These are phyloP conservation scores for Auricularia cornea DNA, from an alignment of 768 basidiomycete species.

Conservation along the genomic window DNA sequence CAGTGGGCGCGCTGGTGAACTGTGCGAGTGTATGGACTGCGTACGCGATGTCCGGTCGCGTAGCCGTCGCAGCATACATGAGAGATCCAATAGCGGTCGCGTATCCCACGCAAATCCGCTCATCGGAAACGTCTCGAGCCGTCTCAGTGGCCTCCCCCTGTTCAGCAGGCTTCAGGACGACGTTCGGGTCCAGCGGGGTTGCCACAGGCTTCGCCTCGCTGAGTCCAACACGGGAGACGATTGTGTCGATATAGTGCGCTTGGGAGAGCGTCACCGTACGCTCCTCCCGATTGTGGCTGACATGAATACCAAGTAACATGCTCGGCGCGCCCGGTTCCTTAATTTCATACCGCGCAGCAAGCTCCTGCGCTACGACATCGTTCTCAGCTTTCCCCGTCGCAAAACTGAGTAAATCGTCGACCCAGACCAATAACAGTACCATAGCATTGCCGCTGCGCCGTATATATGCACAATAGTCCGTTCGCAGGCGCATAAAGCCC, in stretches of 20 bases:
- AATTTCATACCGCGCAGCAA: conserved; percentile 21
- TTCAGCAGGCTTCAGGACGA: background rate
- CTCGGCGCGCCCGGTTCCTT: conserved; percentile 25
- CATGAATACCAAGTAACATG: conserved; percentile 30
- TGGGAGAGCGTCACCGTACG: conserved; percentile 6
- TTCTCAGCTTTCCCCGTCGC: conserved; percentile 2
- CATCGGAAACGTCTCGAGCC: too few species aligned
- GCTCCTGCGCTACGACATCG: conserved; percentile 6
- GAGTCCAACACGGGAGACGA: conserved; percentile 7
- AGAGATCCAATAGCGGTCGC: conserved; percentile 19
- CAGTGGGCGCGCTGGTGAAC: conserved; percentile 16
- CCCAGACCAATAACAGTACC: conserved; percentile 20
- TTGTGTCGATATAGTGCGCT: conserved; percentile 5
- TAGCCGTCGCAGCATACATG: conserved; percentile 20
- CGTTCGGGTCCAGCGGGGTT: conserved; percentile 12
- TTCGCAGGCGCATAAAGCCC: conserved; percentile 9
- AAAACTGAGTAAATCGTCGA: conserved; percentile 22
- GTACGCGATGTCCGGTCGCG: conserved; percentile 23
- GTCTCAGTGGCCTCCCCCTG: too few species aligned
- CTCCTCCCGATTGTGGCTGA: conserved; percentile 14
- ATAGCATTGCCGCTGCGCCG: conserved; percentile 2
- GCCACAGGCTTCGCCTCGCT: conserved; percentile 1
- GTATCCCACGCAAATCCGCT: too few species aligned
- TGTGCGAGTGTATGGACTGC: conserved; percentile 17
- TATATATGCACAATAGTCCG: conserved; percentile 19